Evolutionary conservation across 805 yeast genomes (phyloP).

Genomic region (Pichia ethanolica): DNA sequence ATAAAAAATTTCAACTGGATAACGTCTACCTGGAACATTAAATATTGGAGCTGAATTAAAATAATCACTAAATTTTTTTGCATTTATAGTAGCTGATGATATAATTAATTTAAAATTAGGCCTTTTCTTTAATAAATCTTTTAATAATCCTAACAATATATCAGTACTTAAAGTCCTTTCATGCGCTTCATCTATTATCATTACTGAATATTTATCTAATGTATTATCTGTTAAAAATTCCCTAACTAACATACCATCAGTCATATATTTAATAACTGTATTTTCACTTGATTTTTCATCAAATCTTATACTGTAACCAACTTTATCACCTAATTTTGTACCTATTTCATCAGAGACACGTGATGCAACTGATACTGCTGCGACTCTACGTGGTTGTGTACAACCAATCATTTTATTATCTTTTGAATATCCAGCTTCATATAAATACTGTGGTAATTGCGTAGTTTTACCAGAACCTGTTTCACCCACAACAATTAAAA

Average conservation of each 20-base stretch:
- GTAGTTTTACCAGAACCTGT: constrained; percentile 97
- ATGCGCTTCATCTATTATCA: constrained; percentile 96
- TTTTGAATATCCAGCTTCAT: constrained; percentile 71
- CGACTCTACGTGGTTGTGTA: constrained; percentile 93
- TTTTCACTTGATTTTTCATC: constrained; percentile 64
- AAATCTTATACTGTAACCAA: constrained; percentile 84
- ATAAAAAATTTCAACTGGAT: constrained; percentile 80
- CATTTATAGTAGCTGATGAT: constrained; percentile 93
- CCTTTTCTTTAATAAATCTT: constrained; percentile 55
- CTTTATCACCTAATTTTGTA: constrained; percentile 71
- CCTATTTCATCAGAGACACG: constrained; percentile 90
- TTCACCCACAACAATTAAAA: constrained; percentile 83
- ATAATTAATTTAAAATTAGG: constrained; percentile 69
- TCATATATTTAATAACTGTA: constrained; percentile 80
- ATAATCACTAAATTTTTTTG: constrained; percentile 74
- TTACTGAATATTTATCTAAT: constrained; percentile 59
- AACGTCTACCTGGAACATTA: constrained; percentile 88
- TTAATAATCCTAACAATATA: constrained; percentile 66
- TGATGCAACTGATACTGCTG: constrained; percentile 84
- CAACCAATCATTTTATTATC: constrained; percentile 47
- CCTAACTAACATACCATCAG: constrained; percentile 90
- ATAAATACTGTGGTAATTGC: constrained; percentile 80
- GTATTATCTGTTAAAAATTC: constrained; percentile 78
- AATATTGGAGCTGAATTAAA: constrained; percentile 82
- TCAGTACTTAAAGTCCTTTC: constrained; percentile 94